Conservation (phyloP, 2,329 filamentous ascomycete genomes). For the Biscogniauxia marginata region DNA sequence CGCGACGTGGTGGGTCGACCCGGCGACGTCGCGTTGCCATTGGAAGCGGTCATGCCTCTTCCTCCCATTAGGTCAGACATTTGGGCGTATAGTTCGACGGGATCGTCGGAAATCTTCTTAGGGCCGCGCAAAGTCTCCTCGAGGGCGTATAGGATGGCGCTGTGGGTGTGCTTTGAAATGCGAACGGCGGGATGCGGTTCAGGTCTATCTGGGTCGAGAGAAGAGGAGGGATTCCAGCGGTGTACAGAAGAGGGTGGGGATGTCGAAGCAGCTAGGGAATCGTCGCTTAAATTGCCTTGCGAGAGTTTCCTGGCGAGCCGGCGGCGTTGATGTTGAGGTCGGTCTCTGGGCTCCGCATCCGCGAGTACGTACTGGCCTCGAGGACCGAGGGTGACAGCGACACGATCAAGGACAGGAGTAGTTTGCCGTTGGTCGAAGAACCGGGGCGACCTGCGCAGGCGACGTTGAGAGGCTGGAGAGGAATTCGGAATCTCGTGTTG, state of each 20-base stretch:
- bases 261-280: slow-evolving; percentile 38
- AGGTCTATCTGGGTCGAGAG: slow-evolving; percentile 33
- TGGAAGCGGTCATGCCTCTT: slow-evolving; percentile 54
- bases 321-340: slow-evolving; percentile 25
- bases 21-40: slow-evolving; percentile 51
- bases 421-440: slow-evolving; percentile 37
- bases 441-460: slow-evolving; percentile 52
- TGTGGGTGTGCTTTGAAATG: slow-evolving; percentile 81
- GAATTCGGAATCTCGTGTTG: slow-evolving; percentile 28
- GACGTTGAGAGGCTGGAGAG: slow-evolving; percentile 46
- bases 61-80: slow-evolving; percentile 79
- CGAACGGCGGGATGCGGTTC: slow-evolving; percentile 51
- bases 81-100: slow-evolving; percentile 81
- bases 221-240: slow-evolving; percentile 27
- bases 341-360: slow-evolving; percentile 31
- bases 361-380: slow-evolving; percentile 37
- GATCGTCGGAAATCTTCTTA: slow-evolving; percentile 77
- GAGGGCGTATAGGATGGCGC: slow-evolving; percentile 87
- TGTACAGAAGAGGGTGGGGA: slow-evolving; percentile 33
- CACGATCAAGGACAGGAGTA: slow-evolving; percentile 28
- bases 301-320: slow-evolving; percentile 41
- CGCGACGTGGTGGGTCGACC: slow-evolving; percentile 49
- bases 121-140: slow-evolving; percentile 87
- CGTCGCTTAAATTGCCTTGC: slow-evolving; percentile 45
- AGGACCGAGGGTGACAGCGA: slow-evolving; percentile 49